Evolutionary conservation across 2,329 filamentous ascomycete species (phyloP).

Genomic region (Mollisiaceae sp.): DNA sequence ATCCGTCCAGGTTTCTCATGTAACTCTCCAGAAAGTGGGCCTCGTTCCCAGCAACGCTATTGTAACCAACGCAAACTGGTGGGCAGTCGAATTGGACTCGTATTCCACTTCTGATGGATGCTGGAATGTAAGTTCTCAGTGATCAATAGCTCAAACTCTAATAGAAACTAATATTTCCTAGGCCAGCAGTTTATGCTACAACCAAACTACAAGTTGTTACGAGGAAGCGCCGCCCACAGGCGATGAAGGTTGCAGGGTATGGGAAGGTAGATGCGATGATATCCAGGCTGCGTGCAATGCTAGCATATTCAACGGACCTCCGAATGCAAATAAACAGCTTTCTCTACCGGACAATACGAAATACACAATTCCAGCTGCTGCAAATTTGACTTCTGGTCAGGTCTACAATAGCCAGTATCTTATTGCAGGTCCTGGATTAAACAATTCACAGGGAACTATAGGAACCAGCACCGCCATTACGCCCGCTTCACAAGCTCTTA

Average conservation of each 20-base stretch:
- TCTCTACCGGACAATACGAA: slow-evolving; percentile 17
- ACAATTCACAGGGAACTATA: not conserved
- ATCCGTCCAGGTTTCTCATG: not conserved
- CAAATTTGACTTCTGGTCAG: not conserved
- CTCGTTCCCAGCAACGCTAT: slow-evolving; percentile 62
- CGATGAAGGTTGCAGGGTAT: slow-evolving; percentile 61
- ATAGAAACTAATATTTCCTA: slow-evolving; percentile 25
- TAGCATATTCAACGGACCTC: slow-evolving; percentile 54
- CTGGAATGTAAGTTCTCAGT: slow-evolving; percentile 53
- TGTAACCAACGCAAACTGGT: slow-evolving; percentile 75
- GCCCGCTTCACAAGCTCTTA: not conserved
- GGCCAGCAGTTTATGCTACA: slow-evolving; percentile 59
- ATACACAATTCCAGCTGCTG: not conserved
- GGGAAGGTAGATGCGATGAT: slow-evolving; percentile 64
- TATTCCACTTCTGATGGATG: slow-evolving; percentile 63
- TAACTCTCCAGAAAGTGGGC: slow-evolving; percentile 48
- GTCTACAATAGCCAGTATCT: not conserved
- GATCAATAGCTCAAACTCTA: not conserved
- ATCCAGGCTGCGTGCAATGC: slow-evolving; percentile 52
- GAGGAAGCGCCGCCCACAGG: slow-evolving; percentile 63
- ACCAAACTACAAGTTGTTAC: slow-evolving; percentile 65
- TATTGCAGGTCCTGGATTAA: not conserved
- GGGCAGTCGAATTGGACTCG: slow-evolving; percentile 61
- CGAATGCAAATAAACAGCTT: slow-evolving; percentile 48
- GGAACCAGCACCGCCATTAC: not conserved